A percentile compares a stretch with the other conserved stretches of the same genome.
phyloP scores from a whole-genome alignment of 441 rosid species.

The Bocquillonia castaneifolia region DNA sequence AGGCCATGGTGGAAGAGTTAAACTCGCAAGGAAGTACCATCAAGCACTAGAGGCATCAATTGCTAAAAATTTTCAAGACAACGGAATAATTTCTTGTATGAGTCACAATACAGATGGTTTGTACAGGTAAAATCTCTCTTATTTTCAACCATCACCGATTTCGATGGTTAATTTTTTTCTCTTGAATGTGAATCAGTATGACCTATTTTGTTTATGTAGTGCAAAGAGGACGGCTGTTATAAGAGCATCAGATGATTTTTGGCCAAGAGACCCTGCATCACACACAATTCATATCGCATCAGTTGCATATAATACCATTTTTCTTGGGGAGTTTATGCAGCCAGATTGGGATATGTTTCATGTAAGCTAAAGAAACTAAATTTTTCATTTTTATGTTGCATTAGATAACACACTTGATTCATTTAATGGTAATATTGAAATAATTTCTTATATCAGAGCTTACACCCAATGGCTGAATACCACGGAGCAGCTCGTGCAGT shows the following conservation, averaged over 20 bases:
- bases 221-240: constrained; percentile 48
- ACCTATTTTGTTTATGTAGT: constrained; percentile 27
- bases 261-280: constrained; percentile 62
- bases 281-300: constrained; percentile 69
- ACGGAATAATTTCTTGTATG: constrained; percentile 60
- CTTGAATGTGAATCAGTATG: background rate
- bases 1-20: constrained; percentile 65
- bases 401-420: background rate
- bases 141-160: background rate
- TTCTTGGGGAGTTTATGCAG: constrained; percentile 70
- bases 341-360: constrained; percentile 81
- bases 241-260: constrained; percentile 69
- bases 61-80: constrained; percentile 48
- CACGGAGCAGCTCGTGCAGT: constrained; percentile 65
- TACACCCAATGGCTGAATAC: constrained; percentile 65
- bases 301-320: constrained; percentile 59
- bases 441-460: constrained; percentile 35
- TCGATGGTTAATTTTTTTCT: background rate
- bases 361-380: constrained; percentile 27
- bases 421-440: constrained; percentile 3
- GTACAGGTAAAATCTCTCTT: constrained; percentile 37
- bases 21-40: constrained; percentile 57
- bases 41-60: constrained; percentile 66
- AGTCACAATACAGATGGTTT: constrained; percentile 65
- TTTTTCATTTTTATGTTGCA: background rate